These are phyloP conservation scores for Neurospora sp. DNA, from an alignment of 495 filamentous ascomycete species.

Conservation along the genomic window DNA sequence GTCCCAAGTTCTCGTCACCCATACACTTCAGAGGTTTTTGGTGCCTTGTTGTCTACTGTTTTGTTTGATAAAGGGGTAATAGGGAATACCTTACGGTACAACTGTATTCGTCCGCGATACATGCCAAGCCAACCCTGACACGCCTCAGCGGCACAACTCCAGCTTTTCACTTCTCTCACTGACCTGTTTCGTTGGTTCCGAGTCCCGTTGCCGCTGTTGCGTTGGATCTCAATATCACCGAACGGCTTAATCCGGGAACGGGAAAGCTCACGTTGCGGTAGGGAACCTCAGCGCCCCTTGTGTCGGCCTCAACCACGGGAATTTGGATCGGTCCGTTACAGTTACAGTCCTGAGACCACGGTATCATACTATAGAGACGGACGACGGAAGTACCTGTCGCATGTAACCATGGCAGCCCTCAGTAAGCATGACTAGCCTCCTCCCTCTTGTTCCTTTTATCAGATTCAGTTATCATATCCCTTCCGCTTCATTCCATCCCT, in stretches of 20 bases:
- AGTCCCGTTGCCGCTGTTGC: neutral
- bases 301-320: neutral
- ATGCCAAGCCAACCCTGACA: neutral
- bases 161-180: neutral
- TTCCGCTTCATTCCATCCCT: neutral
- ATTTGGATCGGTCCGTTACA: neutral
- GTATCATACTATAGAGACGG: conserved; percentile 2
- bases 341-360: neutral
- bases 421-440: conserved; percentile 21
- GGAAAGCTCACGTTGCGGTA: neutral
- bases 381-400: neutral
- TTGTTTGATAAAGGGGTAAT: neutral
- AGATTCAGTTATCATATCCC: neutral
- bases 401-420: conserved; percentile 24
- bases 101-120: neutral
- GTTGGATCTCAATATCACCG: neutral
- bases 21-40: neutral
- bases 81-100: neutral
- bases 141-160: neutral
- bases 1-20: neutral
- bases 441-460: conserved; percentile 1
- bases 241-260: neutral
- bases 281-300: neutral
- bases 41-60: neutral
- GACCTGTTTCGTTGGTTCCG: neutral